Evolutionary conservation across 148 eudicot species (phyloP), one percentile per base, ranked within the genome.

Genomic region (Pharnaceum exiguum): DNA sequence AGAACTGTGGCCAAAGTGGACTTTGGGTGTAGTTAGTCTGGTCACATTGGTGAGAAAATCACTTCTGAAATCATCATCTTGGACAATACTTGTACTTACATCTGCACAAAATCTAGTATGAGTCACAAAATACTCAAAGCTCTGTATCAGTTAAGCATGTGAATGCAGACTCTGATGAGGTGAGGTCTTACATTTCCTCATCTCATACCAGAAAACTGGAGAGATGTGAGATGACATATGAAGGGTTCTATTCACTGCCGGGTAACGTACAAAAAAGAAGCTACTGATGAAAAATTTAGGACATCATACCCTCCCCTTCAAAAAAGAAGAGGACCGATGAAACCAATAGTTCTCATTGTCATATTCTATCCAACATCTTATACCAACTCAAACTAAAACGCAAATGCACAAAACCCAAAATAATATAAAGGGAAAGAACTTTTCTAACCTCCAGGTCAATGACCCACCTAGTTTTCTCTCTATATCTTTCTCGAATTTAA

Each of bases 11-110:
- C 99, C 99, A 78, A 89, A 88, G 52, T 80, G 55, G 19, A 83
- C 82, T 67, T 69, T 70, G 4, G 75, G 19, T 17, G 57, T 77
- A 54, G 77, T 57, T 49, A 80, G 79, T 52, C 89, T 69, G 18
- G 96, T 83, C 60, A 93, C 96, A 60, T 93, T 84, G 23, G 82
- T 58, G 39, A 93, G 95, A 70, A 93, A 93, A 83, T 93, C 96
- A 60, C 62, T 81, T 55, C 62, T 77, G 58, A 67, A 64, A 31
- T 81, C 82, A 55, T 88, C 95, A 55, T 77, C 84, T 68, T 75
- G 75, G 59, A 32, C 38, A 46, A 55, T 48, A 44, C 40, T 42
- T 50, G 63, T 65, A 70, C 59, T 68, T 63, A 50, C 40, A 45
- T 80, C 99, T 84, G 90, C 74, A 80, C 28, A 51, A 51, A 64